These are phyloP conservation scores for Lentinula sp. DNA, from an alignment of 768 basidiomycete genomes.

Conservation along the genomic window DNA sequence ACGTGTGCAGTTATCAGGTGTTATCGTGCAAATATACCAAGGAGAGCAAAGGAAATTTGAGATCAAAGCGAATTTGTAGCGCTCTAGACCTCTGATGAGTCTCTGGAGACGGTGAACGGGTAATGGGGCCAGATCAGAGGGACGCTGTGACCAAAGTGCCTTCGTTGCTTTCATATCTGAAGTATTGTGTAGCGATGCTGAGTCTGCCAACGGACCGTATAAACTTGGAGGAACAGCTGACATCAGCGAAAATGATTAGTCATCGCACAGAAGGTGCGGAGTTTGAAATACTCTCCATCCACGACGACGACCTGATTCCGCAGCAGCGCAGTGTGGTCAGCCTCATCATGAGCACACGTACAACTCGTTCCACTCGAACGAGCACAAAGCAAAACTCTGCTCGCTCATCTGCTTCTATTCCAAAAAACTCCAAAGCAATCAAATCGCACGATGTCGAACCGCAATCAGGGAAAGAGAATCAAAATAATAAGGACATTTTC, in stretches of 20 bases:
- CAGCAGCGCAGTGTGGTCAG: background rate
- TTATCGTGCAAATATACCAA: no score
- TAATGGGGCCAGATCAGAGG: no score
- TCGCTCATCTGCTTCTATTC: background rate
- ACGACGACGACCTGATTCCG: background rate
- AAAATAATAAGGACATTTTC: constrained; percentile 11
- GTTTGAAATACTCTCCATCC: constrained; percentile 1
- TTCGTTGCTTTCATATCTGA: no score
- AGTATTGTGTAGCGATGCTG: no score
- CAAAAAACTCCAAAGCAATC: background rate
- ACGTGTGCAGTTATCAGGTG: no score
- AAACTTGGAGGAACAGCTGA: background rate
- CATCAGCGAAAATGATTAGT: background rate
- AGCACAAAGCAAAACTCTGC: background rate
- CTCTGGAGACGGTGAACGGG: no score
- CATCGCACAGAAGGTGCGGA: background rate
- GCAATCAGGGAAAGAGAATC: constrained; percentile 22
- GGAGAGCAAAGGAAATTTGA: no score
- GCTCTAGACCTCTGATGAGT: no score
- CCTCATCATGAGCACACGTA: constrained; percentile 8
- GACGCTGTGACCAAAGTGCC: no score
- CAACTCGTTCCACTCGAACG: constrained; percentile 4
- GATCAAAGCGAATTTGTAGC: no score
- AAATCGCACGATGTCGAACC: constrained; percentile 9
- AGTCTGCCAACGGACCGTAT: no score